Conservation (phyloP, 2,329 filamentous ascomycete genomes). For the Bipolaris victoriae region DNA sequence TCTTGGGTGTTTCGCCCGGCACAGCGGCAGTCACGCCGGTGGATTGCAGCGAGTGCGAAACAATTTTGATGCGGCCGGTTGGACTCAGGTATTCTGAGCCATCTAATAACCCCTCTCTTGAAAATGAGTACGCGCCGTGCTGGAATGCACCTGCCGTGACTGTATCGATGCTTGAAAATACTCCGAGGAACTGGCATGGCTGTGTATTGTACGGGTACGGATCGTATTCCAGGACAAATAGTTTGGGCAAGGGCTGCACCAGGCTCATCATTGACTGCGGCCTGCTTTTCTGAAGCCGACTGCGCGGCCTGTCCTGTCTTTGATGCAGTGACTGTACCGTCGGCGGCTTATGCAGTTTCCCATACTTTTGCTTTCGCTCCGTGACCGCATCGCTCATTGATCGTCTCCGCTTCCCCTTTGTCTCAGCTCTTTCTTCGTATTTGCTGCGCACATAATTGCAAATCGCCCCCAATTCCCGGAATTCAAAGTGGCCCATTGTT, state of each 20-base stretch:
- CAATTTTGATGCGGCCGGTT: constrained; percentile 33
- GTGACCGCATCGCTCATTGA: constrained; percentile 16
- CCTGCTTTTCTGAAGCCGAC: constrained; percentile 19
- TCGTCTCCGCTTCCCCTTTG: constrained; percentile 12
- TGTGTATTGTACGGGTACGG: constrained; percentile 29
- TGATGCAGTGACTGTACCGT: constrained; percentile 16
- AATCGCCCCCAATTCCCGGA: constrained; percentile 16
- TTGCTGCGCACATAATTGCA: constrained; percentile 19
- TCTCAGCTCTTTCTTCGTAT: constrained; percentile 20
- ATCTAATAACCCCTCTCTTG: constrained; percentile 29
- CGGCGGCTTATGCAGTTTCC: constrained; percentile 27
- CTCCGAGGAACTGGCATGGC: constrained; percentile 29
- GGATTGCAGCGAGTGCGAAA: constrained; percentile 18
- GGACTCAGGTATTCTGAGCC: constrained; percentile 30
- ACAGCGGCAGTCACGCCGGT: constrained; percentile 19
- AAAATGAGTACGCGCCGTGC: constrained; percentile 33
- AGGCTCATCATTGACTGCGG: not conserved
- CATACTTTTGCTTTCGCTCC: constrained; percentile 8
- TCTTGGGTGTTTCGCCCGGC: constrained; percentile 11
- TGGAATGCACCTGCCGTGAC: constrained; percentile 28
- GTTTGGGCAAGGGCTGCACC: not conserved
- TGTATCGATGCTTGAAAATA: constrained; percentile 28
- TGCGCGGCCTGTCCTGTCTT: constrained; percentile 19
- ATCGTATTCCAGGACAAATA: constrained; percentile 31
- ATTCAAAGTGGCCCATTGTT: constrained; percentile 17